phyloP scores from a whole-genome alignment of 164 flowering plant genomes.

The Vitis riparia region DNA sequence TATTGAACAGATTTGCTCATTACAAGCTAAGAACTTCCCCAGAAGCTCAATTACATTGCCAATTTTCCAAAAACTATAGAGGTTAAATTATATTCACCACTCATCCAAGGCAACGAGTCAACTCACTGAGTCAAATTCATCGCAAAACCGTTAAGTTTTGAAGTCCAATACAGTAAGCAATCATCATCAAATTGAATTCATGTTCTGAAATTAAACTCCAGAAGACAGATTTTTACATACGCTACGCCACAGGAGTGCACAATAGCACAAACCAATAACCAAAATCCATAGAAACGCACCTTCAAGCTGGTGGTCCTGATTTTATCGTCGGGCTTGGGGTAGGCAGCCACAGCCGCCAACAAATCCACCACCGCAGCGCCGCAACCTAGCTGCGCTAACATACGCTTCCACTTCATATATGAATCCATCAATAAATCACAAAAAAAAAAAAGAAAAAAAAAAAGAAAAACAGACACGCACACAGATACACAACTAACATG shows the following conservation, averaged over 20 bases:
- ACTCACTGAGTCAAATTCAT: background rate
- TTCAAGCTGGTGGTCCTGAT: constrained; percentile 73
- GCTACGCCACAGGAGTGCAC: background rate
- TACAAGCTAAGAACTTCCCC: too few species aligned
- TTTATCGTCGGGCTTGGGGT: constrained; percentile 88
- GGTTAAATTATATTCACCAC: too few species aligned
- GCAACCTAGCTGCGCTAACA: constrained; percentile 53
- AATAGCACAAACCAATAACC: background rate
- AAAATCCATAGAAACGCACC: constrained; percentile 30
- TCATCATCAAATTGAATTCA: background rate
- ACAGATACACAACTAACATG: background rate
- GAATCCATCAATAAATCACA: background rate
- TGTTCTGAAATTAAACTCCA: background rate
- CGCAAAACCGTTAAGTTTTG: background rate
- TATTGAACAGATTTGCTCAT: too few species aligned
- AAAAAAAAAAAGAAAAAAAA: background rate
- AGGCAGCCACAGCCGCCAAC: constrained; percentile 72
- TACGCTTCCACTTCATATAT: background rate
- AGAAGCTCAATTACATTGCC: too few species aligned
- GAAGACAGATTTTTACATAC: background rate
- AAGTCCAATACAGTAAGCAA: background rate
- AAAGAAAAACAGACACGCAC: too few species aligned
- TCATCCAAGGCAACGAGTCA: background rate
- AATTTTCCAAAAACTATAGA: too few species aligned
- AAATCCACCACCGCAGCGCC: constrained; percentile 58